phyloP scores from a whole-genome alignment of 352 stramenopile genomes.

The Phytophthora tentaculata region DNA sequence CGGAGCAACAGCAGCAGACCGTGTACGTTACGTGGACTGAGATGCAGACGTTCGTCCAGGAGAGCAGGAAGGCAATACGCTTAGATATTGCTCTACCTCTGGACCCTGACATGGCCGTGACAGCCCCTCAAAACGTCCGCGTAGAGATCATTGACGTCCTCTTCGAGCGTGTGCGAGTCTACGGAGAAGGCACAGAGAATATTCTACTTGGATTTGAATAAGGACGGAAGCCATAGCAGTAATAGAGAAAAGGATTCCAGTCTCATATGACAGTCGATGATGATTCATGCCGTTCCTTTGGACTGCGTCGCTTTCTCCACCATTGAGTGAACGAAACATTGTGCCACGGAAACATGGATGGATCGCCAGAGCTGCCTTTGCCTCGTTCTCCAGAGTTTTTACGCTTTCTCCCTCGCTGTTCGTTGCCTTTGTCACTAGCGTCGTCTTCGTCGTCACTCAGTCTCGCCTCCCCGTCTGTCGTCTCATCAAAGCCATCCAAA shows the following conservation, averaged over 20 bases:
- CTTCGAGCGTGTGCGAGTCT: constrained; percentile 67
- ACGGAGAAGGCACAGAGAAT: constrained; percentile 54
- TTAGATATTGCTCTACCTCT: constrained; percentile 25
- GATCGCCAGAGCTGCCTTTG: constrained; percentile 35
- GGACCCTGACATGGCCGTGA: constrained; percentile 26
- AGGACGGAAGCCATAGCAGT: neutral
- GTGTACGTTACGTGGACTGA: constrained; percentile 73
- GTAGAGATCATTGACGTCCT: constrained; percentile 62
- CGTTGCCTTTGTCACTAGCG: constrained; percentile 31
- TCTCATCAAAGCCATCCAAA: constrained; percentile 57
- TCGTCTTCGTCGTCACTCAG: constrained; percentile 78
- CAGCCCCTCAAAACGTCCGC: constrained; percentile 27
- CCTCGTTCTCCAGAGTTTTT: constrained; percentile 33
- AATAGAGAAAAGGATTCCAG: constrained; percentile 17
- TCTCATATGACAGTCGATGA: constrained; percentile 19
- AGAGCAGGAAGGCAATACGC: constrained; percentile 48
- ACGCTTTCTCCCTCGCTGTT: constrained; percentile 33
- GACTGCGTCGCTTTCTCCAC: constrained; percentile 65
- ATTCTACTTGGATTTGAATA: constrained; percentile 74
- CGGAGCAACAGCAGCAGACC: constrained; percentile 75
- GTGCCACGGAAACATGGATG: constrained; percentile 71
- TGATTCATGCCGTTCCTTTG: constrained; percentile 28
- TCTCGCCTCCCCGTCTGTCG: constrained; percentile 63
- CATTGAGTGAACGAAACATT: constrained; percentile 82
- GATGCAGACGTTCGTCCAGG: constrained; percentile 59